Conservation (phyloP, 495 filamentous ascomycete genomes). For the Podospora pseudopauciseta region DNA sequence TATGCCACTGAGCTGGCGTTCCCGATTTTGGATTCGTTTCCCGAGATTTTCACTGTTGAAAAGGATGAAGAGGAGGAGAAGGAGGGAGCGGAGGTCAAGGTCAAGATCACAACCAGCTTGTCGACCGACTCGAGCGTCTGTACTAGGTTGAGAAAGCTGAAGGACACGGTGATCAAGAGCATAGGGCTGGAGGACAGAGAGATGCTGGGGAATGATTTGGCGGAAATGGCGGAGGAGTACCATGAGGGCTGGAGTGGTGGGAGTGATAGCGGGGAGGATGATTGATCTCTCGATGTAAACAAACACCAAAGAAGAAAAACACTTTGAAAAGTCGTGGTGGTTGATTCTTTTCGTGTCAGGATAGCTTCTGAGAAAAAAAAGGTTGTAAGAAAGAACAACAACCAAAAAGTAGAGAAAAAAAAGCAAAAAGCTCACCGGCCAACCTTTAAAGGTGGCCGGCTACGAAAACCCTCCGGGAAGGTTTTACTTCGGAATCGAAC, state of each 20-base stretch:
- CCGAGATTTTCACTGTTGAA: slow-evolving; percentile 51
- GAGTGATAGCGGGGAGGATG: slow-evolving; percentile 77
- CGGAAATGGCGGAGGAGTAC: slow-evolving; percentile 81
- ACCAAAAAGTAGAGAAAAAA: no score
- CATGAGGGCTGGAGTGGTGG: slow-evolving; percentile 87
- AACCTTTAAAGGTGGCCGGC: no score
- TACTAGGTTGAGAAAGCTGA: slow-evolving; percentile 61
- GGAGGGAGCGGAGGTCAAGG: slow-evolving; percentile 11
- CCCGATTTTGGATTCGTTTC: slow-evolving; percentile 82
- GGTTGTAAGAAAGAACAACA: no score
- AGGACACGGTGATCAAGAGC: slow-evolving; percentile 52
- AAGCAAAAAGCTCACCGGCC: no score
- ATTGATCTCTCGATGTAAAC: slow-evolving; percentile 18
- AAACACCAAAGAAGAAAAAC: no score
- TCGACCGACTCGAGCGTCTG: slow-evolving; percentile 71
- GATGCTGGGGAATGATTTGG: slow-evolving; percentile 73
- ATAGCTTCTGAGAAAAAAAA: no score
- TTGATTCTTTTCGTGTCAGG: no score
- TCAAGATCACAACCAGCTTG: slow-evolving; percentile 61
- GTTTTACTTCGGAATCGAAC: no score
- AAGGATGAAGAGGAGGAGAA: not conserved
- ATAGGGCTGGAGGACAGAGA: slow-evolving; percentile 77
- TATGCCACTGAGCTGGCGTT: slow-evolving; percentile 52
- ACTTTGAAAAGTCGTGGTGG: no score
- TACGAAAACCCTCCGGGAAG: no score